Conservation (phyloP, 2,329 filamentous ascomycete species). For the Cladorrhinum sp. region DNA sequence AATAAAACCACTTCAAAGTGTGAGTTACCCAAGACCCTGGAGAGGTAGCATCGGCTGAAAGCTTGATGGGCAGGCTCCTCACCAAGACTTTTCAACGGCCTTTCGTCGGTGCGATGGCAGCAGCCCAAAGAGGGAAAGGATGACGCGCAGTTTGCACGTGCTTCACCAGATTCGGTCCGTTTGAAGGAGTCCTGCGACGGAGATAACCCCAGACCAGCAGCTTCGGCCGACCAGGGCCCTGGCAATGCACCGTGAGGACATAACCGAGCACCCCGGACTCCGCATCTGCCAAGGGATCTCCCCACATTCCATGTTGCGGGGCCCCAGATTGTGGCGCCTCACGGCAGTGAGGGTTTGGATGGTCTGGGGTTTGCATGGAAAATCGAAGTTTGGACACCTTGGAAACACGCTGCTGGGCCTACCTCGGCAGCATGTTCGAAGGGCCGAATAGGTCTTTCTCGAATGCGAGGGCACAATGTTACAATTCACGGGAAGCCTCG, state of each 20-base stretch:
- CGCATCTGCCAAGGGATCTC: slow-evolving; percentile 1
- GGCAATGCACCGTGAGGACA: not conserved
- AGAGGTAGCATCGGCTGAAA: too few species aligned
- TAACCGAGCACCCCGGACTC: not conserved
- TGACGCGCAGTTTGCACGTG: slow-evolving; percentile 9
- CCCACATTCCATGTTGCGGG: slow-evolving; percentile 3
- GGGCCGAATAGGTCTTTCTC: not conserved
- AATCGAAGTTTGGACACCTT: not conserved
- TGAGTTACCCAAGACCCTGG: too few species aligned
- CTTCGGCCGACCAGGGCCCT: not conserved
- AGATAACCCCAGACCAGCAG: slow-evolving; percentile 2
- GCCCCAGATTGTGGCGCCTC: slow-evolving; percentile 5
- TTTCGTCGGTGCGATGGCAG: slow-evolving; percentile 3
- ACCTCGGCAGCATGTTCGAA: slow-evolving; percentile 3
- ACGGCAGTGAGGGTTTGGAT: not conserved
- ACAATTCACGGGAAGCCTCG: not conserved
- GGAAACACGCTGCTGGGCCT: not conserved
- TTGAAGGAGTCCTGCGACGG: not conserved
- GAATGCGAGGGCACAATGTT: not conserved
- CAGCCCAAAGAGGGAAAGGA: not conserved
- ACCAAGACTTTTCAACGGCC: not conserved
- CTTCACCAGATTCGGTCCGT: slow-evolving; percentile 7
- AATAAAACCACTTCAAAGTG: too few species aligned
- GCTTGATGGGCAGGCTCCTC: too few species aligned
- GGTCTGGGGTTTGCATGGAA: not conserved